Evolutionary conservation across 192 early-diverging fungal species (phyloP).

Genomic region (Diversispora epigaea): DNA sequence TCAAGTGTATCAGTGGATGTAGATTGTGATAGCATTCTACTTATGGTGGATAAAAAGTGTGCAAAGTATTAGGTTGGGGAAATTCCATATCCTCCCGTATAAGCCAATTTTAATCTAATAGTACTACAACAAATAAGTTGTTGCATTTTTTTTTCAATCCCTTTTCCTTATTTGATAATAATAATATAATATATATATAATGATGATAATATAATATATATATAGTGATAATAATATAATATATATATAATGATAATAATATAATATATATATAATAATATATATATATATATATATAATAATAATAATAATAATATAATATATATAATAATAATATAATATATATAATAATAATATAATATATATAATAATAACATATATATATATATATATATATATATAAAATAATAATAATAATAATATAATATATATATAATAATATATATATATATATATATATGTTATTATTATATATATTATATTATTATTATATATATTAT

Average conservation of each 20-base stretch:
- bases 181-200: not conserved
- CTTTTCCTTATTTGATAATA: not conserved
- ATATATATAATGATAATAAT: not conserved
- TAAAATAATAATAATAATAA: too few species aligned
- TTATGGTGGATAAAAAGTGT: constrained; percentile 21
- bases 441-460: not conserved
- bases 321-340: too few species aligned
- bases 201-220: not conserved
- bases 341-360: too few species aligned
- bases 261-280: not conserved
- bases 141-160: not conserved
- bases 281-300: too few species aligned
- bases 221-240: too few species aligned
- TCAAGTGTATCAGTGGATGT: constrained; percentile 28
- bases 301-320: too few species aligned
- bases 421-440: too few species aligned
- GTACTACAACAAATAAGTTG: constrained; percentile 4
- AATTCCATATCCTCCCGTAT: not conserved
- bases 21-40: constrained; percentile 32
- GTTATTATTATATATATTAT: too few species aligned
- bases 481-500: too few species aligned
- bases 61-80: constrained; percentile 26
- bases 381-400: too few species aligned
- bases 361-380: too few species aligned
- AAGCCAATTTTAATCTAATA: constrained; percentile 8